A percentile compares a stretch with the other conserved stretches of the same genome.
phyloP scores from a whole-genome alignment of 805 yeast species.

The Saccharomycopsis sp. region DNA sequence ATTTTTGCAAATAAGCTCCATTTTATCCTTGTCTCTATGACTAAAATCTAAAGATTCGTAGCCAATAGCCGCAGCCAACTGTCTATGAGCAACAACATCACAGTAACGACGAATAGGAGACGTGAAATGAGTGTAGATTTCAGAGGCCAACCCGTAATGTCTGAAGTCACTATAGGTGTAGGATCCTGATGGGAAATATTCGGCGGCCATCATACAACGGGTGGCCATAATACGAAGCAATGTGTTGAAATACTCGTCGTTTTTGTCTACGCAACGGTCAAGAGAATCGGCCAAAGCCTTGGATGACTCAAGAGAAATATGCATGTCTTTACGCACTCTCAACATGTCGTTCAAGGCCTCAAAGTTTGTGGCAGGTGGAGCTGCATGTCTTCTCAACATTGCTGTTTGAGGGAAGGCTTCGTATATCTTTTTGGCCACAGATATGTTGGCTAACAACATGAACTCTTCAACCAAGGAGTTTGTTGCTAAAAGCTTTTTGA shows the following conservation, averaged over 20 bases:
- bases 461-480: constrained; percentile 97
- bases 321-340: constrained; percentile 68
- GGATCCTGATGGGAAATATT: constrained; percentile 88
- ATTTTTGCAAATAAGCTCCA: constrained; percentile 83
- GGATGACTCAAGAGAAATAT: constrained; percentile 76
- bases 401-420: constrained; percentile 97
- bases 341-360: constrained; percentile 86
- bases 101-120: constrained; percentile 98
- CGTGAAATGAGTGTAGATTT: constrained; percentile 96
- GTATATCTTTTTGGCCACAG: constrained; percentile 89
- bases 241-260: constrained; percentile 89
- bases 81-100: constrained; percentile 96
- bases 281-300: constrained; percentile 89
- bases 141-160: constrained; percentile 97
- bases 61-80: constrained; percentile 95
- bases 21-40: constrained; percentile 82
- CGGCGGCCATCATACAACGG: constrained; percentile 99
- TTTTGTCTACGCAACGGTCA: constrained; percentile 76
- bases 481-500: constrained; percentile 80
- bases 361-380: constrained; percentile 95
- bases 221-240: constrained; percentile 94
- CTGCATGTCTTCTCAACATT: constrained; percentile 93
- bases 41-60: constrained; percentile 77
- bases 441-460: constrained; percentile 94
- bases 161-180: constrained; percentile 85